Conservation (phyloP, 129 eudicot genomes). For the Flaveria sonorensis region DNA sequence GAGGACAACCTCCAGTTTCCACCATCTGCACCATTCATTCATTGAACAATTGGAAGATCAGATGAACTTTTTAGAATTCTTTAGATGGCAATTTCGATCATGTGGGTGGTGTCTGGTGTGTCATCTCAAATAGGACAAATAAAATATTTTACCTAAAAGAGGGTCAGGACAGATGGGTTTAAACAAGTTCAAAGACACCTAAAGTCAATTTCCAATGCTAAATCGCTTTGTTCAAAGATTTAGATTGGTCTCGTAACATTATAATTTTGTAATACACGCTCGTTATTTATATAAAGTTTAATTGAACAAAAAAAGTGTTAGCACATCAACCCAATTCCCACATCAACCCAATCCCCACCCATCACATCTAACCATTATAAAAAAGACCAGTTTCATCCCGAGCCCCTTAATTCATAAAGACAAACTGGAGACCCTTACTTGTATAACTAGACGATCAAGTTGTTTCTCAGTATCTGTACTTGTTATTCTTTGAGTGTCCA, state of each 20-base stretch:
- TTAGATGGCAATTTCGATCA: background rate
- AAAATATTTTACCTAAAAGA: background rate
- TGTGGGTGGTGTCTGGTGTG: background rate
- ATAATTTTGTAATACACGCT: background rate
- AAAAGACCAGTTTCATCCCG: background rate
- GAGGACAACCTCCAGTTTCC: constrained; percentile 58
- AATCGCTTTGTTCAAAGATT: background rate
- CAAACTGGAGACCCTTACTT: constrained; percentile 38
- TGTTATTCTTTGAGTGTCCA: constrained; percentile 31
- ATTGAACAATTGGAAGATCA: background rate
- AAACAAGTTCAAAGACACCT: background rate
- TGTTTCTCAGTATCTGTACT: constrained; percentile 42
- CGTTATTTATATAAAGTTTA: background rate
- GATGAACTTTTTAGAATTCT: background rate
- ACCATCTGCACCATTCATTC: constrained; percentile 45
- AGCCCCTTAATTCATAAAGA: background rate
- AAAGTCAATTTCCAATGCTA: constrained; percentile 4
- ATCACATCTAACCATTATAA: background rate
- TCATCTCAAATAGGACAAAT: background rate
- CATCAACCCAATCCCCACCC: background rate
- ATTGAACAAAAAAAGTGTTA: background rate
- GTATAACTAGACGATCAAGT: constrained; percentile 30
- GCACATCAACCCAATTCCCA: background rate
- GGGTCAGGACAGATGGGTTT: background rate
- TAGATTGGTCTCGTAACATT: background rate